Evolutionary conservation across 257 asterid species (phyloP).

Genomic region (Solanum pinnatisectum): DNA sequence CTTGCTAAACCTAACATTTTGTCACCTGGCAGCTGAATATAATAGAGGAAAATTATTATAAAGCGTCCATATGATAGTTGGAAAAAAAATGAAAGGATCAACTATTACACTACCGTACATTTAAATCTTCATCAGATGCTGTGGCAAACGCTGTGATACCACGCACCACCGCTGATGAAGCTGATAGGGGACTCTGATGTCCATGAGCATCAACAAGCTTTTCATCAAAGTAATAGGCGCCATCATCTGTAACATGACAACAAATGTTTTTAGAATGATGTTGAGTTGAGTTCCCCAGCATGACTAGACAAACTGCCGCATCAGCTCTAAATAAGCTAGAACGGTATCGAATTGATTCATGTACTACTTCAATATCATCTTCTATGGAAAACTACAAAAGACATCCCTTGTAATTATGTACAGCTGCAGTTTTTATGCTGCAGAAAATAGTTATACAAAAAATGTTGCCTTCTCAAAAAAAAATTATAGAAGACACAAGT

Average conservation of each 20-base stretch:
- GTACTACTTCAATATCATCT: not conserved
- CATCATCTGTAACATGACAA: slow-evolving; percentile 52
- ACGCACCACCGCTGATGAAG: slow-evolving; percentile 74
- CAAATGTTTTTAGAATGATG: not conserved
- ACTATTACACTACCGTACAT: slow-evolving; percentile 26
- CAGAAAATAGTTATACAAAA: not conserved
- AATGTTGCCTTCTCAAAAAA: not conserved
- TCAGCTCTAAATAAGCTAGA: not conserved
- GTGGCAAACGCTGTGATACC: slow-evolving; percentile 74
- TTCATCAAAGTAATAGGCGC: slow-evolving; percentile 83
- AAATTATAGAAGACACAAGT: not conserved
- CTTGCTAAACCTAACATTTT: slow-evolving; percentile 78
- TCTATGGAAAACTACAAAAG: not conserved
- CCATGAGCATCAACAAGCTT: slow-evolving; percentile 68
- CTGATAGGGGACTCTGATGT: slow-evolving; percentile 73
- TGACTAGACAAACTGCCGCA: not conserved
- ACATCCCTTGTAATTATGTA: not conserved
- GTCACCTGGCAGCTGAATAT: slow-evolving; percentile 82
- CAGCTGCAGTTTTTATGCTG: not conserved
- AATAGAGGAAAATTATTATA: not conserved
- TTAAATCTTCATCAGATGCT: slow-evolving; percentile 50
- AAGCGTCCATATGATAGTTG: not conserved
- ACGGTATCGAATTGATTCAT: not conserved
- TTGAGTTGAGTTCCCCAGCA: not conserved
- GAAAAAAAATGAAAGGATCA: not conserved